A percentile compares a stretch with the other conserved stretches of the same genome.
These are phyloP conservation scores for Boletellus deceptivus DNA, from an alignment of 1,284 basidiomycete genomes.

Conservation along the genomic window DNA sequence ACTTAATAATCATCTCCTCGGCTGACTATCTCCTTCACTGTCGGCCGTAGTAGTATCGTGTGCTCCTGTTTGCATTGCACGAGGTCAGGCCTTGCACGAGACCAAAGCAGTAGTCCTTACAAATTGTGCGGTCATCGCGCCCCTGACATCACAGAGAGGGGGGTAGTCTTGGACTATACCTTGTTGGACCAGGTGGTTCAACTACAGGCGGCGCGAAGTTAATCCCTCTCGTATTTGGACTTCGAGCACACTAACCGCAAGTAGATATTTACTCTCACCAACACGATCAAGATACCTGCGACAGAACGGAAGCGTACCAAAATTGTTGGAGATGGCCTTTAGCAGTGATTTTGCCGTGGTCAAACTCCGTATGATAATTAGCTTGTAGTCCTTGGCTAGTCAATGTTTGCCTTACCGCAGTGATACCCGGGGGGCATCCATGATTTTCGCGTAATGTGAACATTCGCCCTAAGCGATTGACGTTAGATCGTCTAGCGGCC, in stretches of 20 bases:
- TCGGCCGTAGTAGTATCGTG: slow-evolving; percentile 88
- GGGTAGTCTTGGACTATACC: slow-evolving; percentile 93
- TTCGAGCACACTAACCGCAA: slow-evolving; percentile 64
- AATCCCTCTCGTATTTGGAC: not conserved
- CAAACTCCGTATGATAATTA: slow-evolving; percentile 49
- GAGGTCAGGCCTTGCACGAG: slow-evolving; percentile 8
- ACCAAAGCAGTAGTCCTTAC: slow-evolving; percentile 43
- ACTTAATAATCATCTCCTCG: slow-evolving; percentile 87
- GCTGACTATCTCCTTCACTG: slow-evolving; percentile 93
- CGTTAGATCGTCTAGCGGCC: slow-evolving; percentile 6
- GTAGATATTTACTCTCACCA: slow-evolving; percentile 94
- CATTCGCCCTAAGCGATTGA: slow-evolving; percentile 70
- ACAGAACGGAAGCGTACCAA: slow-evolving; percentile 96
- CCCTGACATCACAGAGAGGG: slow-evolving; percentile 81
- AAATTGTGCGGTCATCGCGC: slow-evolving; percentile 93
- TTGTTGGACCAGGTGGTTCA: slow-evolving; percentile 87
- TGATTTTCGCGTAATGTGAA: slow-evolving; percentile 86
- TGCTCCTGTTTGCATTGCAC: slow-evolving; percentile 73
- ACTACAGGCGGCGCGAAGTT: slow-evolving; percentile 40
- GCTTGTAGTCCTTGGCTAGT: not conserved
- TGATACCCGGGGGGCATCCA: slow-evolving; percentile 68
- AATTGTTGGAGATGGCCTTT: slow-evolving; percentile 89
- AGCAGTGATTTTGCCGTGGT: slow-evolving; percentile 85
- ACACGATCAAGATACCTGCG: slow-evolving; percentile 89
- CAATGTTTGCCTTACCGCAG: slow-evolving; percentile 51